Conservation (phyloP, 2,329 filamentous ascomycete species). For the Aureobasidium sp. region DNA sequence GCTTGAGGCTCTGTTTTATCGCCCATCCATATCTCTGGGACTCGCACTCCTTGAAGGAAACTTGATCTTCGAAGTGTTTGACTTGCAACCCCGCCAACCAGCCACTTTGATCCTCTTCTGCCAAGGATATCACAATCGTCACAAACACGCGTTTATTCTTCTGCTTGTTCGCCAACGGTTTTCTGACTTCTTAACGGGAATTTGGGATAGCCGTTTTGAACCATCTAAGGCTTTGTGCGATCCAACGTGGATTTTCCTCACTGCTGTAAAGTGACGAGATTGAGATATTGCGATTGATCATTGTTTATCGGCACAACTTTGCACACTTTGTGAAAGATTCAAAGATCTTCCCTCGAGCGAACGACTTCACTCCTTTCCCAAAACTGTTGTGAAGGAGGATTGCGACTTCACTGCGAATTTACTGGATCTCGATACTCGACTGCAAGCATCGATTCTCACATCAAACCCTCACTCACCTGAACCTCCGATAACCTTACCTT, state of each 20-base stretch:
- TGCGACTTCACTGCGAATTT: not conserved
- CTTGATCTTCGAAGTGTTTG: not conserved
- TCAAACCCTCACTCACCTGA: not conserved
- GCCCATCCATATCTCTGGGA: not conserved
- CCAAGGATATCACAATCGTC: slow-evolving; percentile 10
- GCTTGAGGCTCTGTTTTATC: not conserved
- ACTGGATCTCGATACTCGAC: not conserved
- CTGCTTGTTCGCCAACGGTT: not conserved
- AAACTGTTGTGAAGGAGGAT: not conserved
- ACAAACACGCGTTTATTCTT: not conserved
- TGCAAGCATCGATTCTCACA: not conserved
- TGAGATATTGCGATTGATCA: not conserved
- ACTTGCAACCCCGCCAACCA: slow-evolving; percentile 9
- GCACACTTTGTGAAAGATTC: not conserved
- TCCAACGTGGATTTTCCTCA: not conserved
- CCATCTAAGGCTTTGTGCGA: not conserved
- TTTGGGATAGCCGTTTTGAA: slow-evolving; percentile 5
- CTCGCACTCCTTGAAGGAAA: not conserved
- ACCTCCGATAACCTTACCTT: not conserved
- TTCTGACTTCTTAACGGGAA: not conserved
- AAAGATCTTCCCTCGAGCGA: not conserved
- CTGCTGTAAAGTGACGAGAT: not conserved
- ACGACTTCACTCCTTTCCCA: not conserved
- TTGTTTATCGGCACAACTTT: not conserved
- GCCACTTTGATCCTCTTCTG: not conserved